Percentiles rank a stretch among this genome's conserved stretches.
phyloP scores from a whole-genome alignment of 164 flowering plant genomes.

The Aristolochia contorta region DNA sequence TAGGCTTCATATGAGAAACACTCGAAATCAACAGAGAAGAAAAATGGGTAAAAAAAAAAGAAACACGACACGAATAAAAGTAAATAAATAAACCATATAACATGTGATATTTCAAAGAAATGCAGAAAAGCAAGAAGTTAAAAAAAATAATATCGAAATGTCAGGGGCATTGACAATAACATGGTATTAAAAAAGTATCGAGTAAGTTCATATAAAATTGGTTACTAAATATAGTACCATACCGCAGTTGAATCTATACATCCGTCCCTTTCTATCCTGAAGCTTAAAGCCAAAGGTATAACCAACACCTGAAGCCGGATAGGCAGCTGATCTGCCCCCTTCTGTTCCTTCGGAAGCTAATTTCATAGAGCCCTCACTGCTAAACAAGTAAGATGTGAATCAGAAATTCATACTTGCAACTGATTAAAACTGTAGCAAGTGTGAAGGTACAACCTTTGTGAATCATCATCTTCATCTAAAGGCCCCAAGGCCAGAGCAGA shows the following conservation, averaged over 20 bases:
- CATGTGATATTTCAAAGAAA: no score
- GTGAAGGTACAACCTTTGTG: constrained; percentile 40
- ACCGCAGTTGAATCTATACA: constrained; percentile 93
- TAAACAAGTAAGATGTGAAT: constrained; percentile 4
- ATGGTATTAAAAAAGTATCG: background rate
- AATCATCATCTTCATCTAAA: constrained; percentile 63
- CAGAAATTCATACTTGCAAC: background rate
- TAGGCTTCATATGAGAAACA: no score
- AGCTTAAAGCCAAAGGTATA: constrained; percentile 68
- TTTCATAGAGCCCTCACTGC: constrained; percentile 77
- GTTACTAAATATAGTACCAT: constrained; percentile 9
- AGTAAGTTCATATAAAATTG: background rate
- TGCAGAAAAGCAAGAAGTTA: no score
- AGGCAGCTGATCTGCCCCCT: constrained; percentile 39
- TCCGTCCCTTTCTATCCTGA: constrained; percentile 75
- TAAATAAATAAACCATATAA: no score
- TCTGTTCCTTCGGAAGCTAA: constrained; percentile 74
- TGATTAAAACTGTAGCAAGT: background rate
- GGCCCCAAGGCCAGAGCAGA: constrained; percentile 75
- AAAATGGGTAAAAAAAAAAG: no score
- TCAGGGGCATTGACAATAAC: constrained; percentile 4
- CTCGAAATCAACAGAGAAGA: no score
- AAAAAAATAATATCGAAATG: background rate
- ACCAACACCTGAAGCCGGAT: constrained; percentile 28
- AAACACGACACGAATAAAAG: no score